phyloP scores from a whole-genome alignment of 2,329 filamentous ascomycete species.

The Sporothrix mexicana region DNA sequence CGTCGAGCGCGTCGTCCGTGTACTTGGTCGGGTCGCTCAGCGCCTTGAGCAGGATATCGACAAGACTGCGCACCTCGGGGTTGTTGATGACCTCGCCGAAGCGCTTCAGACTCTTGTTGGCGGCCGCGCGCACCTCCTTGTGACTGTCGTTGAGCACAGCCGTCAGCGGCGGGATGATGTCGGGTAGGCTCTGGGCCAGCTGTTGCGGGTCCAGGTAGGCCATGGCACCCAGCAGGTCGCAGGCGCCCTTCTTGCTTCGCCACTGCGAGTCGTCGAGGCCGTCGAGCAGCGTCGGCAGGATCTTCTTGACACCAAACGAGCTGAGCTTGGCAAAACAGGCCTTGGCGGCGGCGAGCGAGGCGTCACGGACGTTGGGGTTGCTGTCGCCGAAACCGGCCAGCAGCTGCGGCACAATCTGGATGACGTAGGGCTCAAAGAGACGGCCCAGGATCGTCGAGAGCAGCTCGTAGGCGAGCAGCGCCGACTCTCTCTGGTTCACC shows the following conservation, averaged over 20 bases:
- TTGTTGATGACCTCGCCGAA: slow-evolving; percentile 99
- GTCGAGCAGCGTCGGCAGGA: slow-evolving; percentile 87
- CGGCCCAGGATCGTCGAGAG: slow-evolving; percentile 84
- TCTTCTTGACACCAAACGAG: slow-evolving; percentile 94
- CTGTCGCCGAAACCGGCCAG: slow-evolving; percentile 87
- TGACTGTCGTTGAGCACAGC: slow-evolving; percentile 95
- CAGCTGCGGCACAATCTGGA: slow-evolving; percentile 91
- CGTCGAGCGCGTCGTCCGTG: slow-evolving; percentile 91
- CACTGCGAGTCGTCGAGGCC: slow-evolving; percentile 95
- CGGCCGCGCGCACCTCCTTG: slow-evolving; percentile 90
- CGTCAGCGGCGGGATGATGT: slow-evolving; percentile 95
- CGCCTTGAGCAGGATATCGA: slow-evolving; percentile 90
- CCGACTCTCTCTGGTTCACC: slow-evolving; percentile 82
- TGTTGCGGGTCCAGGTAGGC: slow-evolving; percentile 97
- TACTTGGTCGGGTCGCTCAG: slow-evolving; percentile 97
- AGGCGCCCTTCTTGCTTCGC: slow-evolving; percentile 98
- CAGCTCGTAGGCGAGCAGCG: slow-evolving; percentile 88
- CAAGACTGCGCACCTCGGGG: slow-evolving; percentile 92
- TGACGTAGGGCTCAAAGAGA: slow-evolving; percentile 94
- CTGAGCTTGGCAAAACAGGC: slow-evolving; percentile 91
- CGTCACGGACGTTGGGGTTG: slow-evolving; percentile 87
- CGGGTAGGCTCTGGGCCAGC: slow-evolving; percentile 86
- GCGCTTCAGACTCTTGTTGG: slow-evolving; percentile 94
- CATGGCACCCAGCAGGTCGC: slow-evolving; percentile 96
- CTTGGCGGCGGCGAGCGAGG: slow-evolving; percentile 90